Conservation (phyloP, 768 basidiomycete species). For the Xanthoconium purpureum region DNA sequence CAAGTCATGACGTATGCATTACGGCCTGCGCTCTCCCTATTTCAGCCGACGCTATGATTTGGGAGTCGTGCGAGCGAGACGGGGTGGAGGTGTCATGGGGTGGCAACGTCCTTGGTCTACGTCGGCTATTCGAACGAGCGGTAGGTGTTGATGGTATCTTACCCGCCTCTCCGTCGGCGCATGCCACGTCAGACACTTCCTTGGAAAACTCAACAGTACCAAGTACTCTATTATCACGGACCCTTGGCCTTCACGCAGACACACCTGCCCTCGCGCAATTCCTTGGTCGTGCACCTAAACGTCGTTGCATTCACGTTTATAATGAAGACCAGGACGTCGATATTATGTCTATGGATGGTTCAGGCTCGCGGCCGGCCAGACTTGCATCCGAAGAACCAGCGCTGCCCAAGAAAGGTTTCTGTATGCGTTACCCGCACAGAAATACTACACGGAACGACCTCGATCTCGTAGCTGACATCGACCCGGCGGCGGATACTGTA, state of each 20-base stretch:
- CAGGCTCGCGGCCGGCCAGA: not conserved
- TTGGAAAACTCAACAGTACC: slow-evolving; percentile 13
- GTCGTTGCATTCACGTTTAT: slow-evolving; percentile 39
- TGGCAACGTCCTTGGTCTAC: slow-evolving; percentile 42
- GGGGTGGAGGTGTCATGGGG: slow-evolving; percentile 35
- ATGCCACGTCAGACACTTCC: not conserved
- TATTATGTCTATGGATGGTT: slow-evolving; percentile 24
- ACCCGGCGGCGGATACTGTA: not conserved
- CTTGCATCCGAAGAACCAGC: not conserved
- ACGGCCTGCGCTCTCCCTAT: slow-evolving; percentile 41
- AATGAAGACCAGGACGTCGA: slow-evolving; percentile 35
- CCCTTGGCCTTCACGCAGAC: slow-evolving; percentile 50
- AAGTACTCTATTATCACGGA: slow-evolving; percentile 43
- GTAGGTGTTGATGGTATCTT: slow-evolving; percentile 37
- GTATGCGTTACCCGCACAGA: slow-evolving; percentile 40
- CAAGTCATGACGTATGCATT: slow-evolving; percentile 52
- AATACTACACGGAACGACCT: slow-evolving; percentile 39
- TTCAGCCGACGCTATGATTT: slow-evolving; percentile 29
- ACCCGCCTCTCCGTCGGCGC: slow-evolving; percentile 6
- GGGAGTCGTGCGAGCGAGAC: slow-evolving; percentile 38
- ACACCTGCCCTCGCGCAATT: slow-evolving; percentile 50
- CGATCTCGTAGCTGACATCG: slow-evolving; percentile 27
- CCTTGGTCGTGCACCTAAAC: slow-evolving; percentile 43
- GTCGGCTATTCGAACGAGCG: slow-evolving; percentile 48
- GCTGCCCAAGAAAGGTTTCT: slow-evolving; percentile 26